Conservation (phyloP, 352 stramenopile species). For the Phytophthora pluvialis region DNA sequence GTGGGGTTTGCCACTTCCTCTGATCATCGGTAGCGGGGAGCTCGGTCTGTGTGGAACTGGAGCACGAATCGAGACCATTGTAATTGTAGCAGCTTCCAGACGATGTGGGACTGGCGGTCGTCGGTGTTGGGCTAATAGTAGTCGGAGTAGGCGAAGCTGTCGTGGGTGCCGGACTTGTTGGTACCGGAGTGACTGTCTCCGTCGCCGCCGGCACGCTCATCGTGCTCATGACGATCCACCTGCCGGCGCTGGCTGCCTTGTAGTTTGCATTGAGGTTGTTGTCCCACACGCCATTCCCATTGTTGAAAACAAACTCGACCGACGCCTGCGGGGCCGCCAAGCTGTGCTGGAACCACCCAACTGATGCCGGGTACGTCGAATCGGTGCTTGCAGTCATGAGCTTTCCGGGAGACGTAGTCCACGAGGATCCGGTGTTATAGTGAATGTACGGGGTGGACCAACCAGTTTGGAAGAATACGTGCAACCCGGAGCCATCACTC, state of each 20-base stretch:
- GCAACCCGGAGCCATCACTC: conserved; percentile 42
- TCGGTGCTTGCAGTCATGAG: conserved; percentile 38
- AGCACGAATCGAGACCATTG: conserved; percentile 41
- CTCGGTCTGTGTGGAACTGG: conserved; percentile 24
- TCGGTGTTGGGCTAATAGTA: conserved; percentile 19
- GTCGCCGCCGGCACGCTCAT: conserved; percentile 33
- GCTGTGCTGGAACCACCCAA: conserved; percentile 49
- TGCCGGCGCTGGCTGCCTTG: conserved; percentile 43
- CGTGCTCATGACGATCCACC: conserved; percentile 43
- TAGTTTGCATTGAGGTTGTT: conserved; percentile 54
- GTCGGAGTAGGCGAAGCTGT: conserved; percentile 18
- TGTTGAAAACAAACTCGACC: conserved; percentile 57
- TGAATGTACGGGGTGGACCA: conserved; percentile 47
- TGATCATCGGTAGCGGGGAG: conserved; percentile 32
- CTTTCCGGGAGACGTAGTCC: conserved; percentile 42
- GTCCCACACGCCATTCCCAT: conserved; percentile 49
- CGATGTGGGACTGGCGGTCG: conserved; percentile 22
- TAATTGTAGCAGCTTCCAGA: conserved; percentile 41
- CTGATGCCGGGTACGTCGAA: conserved; percentile 18
- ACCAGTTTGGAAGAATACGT: conserved; percentile 46
- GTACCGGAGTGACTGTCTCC: conserved; percentile 3
- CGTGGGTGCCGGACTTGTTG: background rate
- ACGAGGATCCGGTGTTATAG: conserved; percentile 33
- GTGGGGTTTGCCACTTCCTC: conserved; percentile 57
- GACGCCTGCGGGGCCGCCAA: conserved; percentile 25